A percentile compares a stretch with the other conserved stretches of the same genome.
Conservation (phyloP, 176 grass and related monocot species). For the Coix lacrymajobi region DNA sequence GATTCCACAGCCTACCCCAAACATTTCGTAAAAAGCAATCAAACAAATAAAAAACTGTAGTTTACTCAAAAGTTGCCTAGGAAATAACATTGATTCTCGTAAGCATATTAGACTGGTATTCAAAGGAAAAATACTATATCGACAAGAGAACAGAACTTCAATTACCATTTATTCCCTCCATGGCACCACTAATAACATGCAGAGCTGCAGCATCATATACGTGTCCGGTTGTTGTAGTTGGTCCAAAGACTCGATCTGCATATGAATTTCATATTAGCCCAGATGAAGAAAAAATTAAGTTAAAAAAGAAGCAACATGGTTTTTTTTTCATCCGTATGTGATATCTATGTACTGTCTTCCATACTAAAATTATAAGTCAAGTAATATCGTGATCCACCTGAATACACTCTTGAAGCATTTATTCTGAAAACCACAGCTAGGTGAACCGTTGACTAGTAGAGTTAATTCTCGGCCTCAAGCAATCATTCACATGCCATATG, state of each 20-base stretch:
- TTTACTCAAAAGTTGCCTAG: neutral
- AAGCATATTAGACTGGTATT: neutral
- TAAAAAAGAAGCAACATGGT: neutral
- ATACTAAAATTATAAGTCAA: neutral
- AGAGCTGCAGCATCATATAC: constrained; percentile 75
- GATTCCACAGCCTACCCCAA: neutral
- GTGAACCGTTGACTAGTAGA: neutral
- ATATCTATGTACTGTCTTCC: neutral
- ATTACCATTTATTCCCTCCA: constrained; percentile 90
- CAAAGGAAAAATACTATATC: neutral
- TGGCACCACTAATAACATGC: constrained; percentile 65
- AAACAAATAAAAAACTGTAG: neutral
- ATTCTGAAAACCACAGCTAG: neutral
- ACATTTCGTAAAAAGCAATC: neutral
- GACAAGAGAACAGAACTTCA: constrained; percentile 19
- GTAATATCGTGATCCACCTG: neutral
- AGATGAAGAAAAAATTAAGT: neutral
- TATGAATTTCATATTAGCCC: constrained; percentile 15
- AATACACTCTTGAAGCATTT: neutral
- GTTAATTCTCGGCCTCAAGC: neutral
- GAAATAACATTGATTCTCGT: neutral
- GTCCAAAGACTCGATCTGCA: constrained; percentile 79
- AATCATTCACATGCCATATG: neutral
- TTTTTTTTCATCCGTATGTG: neutral
- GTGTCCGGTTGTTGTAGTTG: constrained; percentile 66